Base-by-base conservation (phyloP, 768 basidiomycete genomes). In the Pisolithus albus region DNA sequence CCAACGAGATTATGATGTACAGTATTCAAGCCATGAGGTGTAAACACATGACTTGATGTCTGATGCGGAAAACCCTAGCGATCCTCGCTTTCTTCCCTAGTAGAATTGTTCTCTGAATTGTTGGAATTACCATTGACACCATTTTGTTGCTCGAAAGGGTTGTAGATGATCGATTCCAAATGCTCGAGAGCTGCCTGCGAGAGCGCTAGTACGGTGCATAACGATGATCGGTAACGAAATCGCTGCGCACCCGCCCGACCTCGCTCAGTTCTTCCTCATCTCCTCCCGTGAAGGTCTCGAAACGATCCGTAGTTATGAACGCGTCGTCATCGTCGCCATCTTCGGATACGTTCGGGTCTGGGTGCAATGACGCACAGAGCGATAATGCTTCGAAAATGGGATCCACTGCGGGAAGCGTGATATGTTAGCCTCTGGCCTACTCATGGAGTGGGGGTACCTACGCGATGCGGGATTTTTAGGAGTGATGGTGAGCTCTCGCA, bases 191-290 rank as follows among this genome's bases (percentile, higher is more conserved):
- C 86, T 45, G 86, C 90, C 89, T 92, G 72, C 58, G 47, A 46
- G 46, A 47, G 60, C 61, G 69, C 86, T 87, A 94, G 81, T 94
- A 94, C 60, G 92, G 92, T 52, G 80, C 74, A 71, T 75, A 92
- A 70, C 91, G 86, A 64, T 70, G 77, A 75, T 84, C 70, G 74
- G 83, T 83, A 71, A 78, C 62, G 68, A 87, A 87, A 87, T 87
- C 80, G 68, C 84, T 88, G 86, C 92, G 88, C 84, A 92, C 89
- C 86, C 88, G 83, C 74, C 92, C 92, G 58, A 86, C 87, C 72
- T 86, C 84, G 67, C 83, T 88, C 57, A 92, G 78, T 69, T 92
- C 88, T 60, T 90, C 74, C 19, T 71, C 77, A 50, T 76, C 82
- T 44, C 77, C 75, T 3, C 72, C 71, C 4, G 74, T 75, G 64